These are phyloP conservation scores for Lathyrus aphaca DNA, from an alignment of 306 rosid genomes.

Conservation along the genomic window DNA sequence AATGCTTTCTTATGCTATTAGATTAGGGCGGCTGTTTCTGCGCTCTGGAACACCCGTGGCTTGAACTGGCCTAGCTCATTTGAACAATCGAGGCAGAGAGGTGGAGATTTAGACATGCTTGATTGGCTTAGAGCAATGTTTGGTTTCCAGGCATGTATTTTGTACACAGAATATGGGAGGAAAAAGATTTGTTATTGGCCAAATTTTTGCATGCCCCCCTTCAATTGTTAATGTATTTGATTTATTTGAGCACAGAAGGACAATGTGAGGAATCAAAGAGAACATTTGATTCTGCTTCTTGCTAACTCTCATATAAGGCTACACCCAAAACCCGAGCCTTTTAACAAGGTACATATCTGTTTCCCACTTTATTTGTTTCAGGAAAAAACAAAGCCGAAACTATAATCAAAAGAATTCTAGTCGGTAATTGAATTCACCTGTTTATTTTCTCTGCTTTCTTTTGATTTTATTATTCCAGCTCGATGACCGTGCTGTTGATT, in stretches of 20 bases:
- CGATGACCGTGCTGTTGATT: conserved; percentile 92
- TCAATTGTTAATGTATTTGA: conserved; percentile 37
- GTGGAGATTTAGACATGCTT: conserved; percentile 84
- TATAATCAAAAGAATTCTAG: conserved; percentile 24
- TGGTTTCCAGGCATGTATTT: conserved; percentile 82
- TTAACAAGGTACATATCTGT: conserved; percentile 65
- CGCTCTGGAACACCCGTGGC: conserved; percentile 77
- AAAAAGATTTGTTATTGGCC: conserved; percentile 17
- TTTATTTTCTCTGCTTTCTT: background rate
- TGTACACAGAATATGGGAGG: conserved; percentile 14
- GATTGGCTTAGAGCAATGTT: conserved; percentile 98
- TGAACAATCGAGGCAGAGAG: conserved; percentile 76
- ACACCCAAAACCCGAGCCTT: conserved; percentile 92
- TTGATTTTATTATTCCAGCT: conserved; percentile 60
- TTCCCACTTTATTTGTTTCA: conserved; percentile 23
- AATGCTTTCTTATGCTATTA: conserved; percentile 45
- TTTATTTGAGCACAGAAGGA: conserved; percentile 72
- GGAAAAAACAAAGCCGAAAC: conserved; percentile 27
- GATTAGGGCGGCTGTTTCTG: conserved; percentile 92
- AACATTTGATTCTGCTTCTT: conserved; percentile 87
- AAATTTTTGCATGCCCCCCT: conserved; percentile 28
- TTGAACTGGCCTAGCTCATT: conserved; percentile 87
- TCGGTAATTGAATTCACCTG: conserved; percentile 22
- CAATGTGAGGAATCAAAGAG: conserved; percentile 93
- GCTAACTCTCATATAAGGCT: conserved; percentile 88